These are phyloP conservation scores for Dioscorea dumetorum DNA, from an alignment of 106 monocot species.

Conservation along the genomic window DNA sequence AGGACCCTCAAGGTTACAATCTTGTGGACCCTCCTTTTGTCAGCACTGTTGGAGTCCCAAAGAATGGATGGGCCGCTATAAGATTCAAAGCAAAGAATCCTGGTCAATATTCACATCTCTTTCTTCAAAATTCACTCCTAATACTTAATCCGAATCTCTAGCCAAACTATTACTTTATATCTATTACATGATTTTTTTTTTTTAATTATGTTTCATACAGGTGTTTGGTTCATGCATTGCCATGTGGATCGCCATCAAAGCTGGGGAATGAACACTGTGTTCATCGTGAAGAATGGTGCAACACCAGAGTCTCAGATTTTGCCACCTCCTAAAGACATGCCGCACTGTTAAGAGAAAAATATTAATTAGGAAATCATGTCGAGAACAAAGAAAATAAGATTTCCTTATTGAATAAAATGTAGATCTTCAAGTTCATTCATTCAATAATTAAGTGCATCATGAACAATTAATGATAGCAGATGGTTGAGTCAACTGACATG, in stretches of 20 bases:
- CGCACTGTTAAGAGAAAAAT: conserved; percentile 17
- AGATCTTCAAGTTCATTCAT: too few species aligned
- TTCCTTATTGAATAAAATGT: too few species aligned
- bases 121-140: background rate
- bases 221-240: conserved; percentile 66
- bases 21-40: conserved; percentile 48
- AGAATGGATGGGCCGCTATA: conserved; percentile 42
- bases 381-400: too few species aligned
- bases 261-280: conserved; percentile 52
- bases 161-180: too few species aligned
- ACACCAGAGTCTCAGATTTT: conserved; percentile 10
- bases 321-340: conserved; percentile 33
- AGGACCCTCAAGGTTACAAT: conserved; percentile 40
- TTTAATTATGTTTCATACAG: conserved; percentile 1
- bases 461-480: too few species aligned
- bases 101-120: conserved; percentile 9
- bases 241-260: conserved; percentile 41
- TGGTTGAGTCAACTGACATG: too few species aligned
- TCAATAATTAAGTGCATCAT: too few species aligned
- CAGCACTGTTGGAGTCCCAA: conserved; percentile 50
- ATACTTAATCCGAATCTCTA: background rate
- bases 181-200: background rate
- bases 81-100: conserved; percentile 49
- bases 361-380: too few species aligned
- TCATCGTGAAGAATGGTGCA: conserved; percentile 44